Evolutionary conservation across 1,139 yeast species (phyloP), one percentile per base, ranked within the genome.

Genomic region (Magnusiomyces tetraspermus): DNA sequence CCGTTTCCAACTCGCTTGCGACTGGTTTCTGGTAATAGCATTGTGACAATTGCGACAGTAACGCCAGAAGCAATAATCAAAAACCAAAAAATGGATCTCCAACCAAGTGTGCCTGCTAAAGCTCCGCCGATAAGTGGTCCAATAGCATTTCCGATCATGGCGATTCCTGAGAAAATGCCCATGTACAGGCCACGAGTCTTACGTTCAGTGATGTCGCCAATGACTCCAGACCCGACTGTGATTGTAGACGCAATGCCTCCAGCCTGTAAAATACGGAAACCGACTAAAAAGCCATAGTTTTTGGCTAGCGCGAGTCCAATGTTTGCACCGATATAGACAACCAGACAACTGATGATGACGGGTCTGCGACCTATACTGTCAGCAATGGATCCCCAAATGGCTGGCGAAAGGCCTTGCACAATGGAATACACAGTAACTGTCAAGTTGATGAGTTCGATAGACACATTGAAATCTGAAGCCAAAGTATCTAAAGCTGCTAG

Each of bases 1-100:
- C 84, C 80, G 63, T 85, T 84, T 0, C 92, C 94, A 1, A 81
- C 89, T 8, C 83, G 65, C 0, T 77, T 67, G 54, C 94, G 71
- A 55, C 78, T 79, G 0, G 95, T 86, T 61, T 87, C 95, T 0
- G 95, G 95, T 11, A 85, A 63, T 0, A 75, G 49, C 11, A 68
- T 24, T 11, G 63, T 48, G 10, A 69, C 52, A 1, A 61, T 31
- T 13, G 61, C 38, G 1, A 80, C 23, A 1, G 74, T 62, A 1
- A 73, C 72, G 1, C 81, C 80, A 19, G 82, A 75, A 3, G 82
- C 77, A 23, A 84, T 79, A 2, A 84, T 80, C 51, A 85, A 67
- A 57, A 85, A 83, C 79, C 87, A 82, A 62, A 86, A 87, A 23
- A 85, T 80, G 0, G 87, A 81, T 55, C 88, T 73, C 94, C 95